These are phyloP conservation scores for Phylloporus rhodoxanthus DNA, from an alignment of 768 basidiomycete species.

Conservation along the genomic window DNA sequence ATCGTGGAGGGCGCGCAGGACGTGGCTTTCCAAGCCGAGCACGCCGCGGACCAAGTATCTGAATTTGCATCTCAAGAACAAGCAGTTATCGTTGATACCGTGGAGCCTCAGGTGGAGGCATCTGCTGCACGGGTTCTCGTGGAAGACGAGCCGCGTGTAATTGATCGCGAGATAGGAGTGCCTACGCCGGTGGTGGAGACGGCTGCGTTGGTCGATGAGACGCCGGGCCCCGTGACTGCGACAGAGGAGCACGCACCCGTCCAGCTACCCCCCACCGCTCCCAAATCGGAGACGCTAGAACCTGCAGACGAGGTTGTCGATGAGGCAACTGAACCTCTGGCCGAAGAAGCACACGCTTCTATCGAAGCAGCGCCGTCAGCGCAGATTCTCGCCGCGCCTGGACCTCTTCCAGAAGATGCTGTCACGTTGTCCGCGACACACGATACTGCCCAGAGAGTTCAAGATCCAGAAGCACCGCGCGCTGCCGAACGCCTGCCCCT, in stretches of 20 bases:
- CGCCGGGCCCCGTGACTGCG: neutral
- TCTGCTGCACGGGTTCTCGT: neutral
- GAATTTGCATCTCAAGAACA: neutral
- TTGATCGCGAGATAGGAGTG: neutral
- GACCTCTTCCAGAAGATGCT: conserved; percentile 4
- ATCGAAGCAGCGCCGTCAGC: conserved; percentile 5
- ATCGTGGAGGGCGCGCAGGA: neutral
- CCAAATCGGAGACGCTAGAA: neutral
- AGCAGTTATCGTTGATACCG: neutral
- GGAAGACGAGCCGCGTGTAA: neutral
- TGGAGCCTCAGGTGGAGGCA: neutral
- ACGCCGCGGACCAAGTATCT: conserved; percentile 4
- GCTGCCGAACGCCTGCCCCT: neutral
- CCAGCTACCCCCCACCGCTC: neutral
- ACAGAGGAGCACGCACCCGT: neutral
- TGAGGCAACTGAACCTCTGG: neutral
- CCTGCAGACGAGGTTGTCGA: neutral
- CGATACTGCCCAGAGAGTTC: neutral
- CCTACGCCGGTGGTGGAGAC: conserved; percentile 1
- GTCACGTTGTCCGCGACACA: neutral
- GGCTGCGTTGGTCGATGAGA: conserved; percentile 5
- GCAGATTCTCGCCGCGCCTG: neutral
- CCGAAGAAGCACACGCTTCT: neutral
- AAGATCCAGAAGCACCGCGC: neutral
- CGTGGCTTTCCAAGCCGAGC: neutral